Conservation (phyloP, 352 stramenopile genomes). For the Saprolegnia parasitica region DNA sequence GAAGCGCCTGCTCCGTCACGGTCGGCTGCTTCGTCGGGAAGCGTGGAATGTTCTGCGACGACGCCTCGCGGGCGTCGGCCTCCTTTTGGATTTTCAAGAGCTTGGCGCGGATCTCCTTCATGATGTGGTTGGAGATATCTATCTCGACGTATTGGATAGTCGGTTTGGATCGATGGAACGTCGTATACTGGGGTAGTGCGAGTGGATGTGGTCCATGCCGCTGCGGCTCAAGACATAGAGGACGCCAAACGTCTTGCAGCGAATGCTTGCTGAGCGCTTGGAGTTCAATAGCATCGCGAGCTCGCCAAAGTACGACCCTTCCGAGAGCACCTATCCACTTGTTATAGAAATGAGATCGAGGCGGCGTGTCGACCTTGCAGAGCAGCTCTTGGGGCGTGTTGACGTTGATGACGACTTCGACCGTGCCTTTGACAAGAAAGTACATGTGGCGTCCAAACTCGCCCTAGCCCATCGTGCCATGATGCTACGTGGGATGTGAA, state of each 20-base stretch:
- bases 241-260: slow-evolving; percentile 75
- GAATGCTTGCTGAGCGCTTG: slow-evolving; percentile 70
- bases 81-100: slow-evolving; percentile 63
- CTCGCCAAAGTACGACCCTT: slow-evolving; percentile 76
- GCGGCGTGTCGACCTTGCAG: slow-evolving; percentile 35
- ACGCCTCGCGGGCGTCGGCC: not conserved
- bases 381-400: slow-evolving; percentile 39
- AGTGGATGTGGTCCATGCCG: slow-evolving; percentile 60
- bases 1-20: slow-evolving; percentile 46
- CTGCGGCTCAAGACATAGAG: slow-evolving; percentile 65
- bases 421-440: slow-evolving; percentile 67
- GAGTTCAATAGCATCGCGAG: slow-evolving; percentile 77
- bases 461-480: slow-evolving; percentile 39
- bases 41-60: not conserved
- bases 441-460: slow-evolving; percentile 77
- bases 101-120: slow-evolving; percentile 73
- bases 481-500: no score
- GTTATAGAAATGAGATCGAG: no score
- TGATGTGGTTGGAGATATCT: slow-evolving; percentile 71
- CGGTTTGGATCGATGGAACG: not conserved
- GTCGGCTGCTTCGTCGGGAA: slow-evolving; percentile 35
- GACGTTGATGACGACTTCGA: slow-evolving; percentile 65
- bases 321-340: slow-evolving; percentile 35
- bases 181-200: slow-evolving; percentile 47
- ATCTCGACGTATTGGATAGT: not conserved